A percentile compares a stretch with the other conserved stretches of the same genome.
Conservation (phyloP, 176 grass and related monocot genomes). For the Bonia amplexicaulis region DNA sequence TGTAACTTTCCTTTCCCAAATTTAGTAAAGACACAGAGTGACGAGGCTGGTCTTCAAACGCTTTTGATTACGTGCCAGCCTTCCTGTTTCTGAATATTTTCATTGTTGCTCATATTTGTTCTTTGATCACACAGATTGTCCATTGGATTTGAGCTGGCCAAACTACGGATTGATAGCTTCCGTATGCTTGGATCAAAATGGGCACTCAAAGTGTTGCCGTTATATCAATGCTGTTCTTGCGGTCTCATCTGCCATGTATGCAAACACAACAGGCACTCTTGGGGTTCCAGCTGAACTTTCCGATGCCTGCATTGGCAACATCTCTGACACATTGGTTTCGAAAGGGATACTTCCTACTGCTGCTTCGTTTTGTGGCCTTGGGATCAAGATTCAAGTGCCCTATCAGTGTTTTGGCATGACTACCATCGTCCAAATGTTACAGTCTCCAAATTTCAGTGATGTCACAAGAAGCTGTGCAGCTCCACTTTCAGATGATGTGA, state of each 20-base stretch:
- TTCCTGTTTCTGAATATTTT: not conserved
- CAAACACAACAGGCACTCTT: slow-evolving; percentile 61
- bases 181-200: slow-evolving; percentile 65
- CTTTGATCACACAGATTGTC: slow-evolving; percentile 60
- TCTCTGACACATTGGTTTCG: slow-evolving; percentile 60
- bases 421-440: slow-evolving; percentile 65
- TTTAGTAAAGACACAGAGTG: not conserved
- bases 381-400: slow-evolving; percentile 70
- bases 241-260: slow-evolving; percentile 75
- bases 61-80: not conserved
- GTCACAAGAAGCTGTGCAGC: slow-evolving; percentile 60
- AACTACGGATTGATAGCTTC: slow-evolving; percentile 66
- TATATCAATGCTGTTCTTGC: slow-evolving; percentile 82
- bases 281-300: slow-evolving; percentile 63
- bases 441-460: slow-evolving; percentile 80
- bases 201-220: slow-evolving; percentile 73
- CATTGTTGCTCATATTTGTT: not conserved
- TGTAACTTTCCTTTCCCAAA: not conserved
- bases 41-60: not conserved
- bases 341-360: slow-evolving; percentile 57
- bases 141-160: slow-evolving; percentile 82
- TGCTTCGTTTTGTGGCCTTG: slow-evolving; percentile 68
- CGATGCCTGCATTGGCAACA: slow-evolving; percentile 49
- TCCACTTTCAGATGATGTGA: slow-evolving; percentile 40
- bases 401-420: slow-evolving; percentile 83